Evolutionary conservation across 495 filamentous ascomycete species (phyloP), one percentile per base, ranked within the genome.

Genomic region (Podospora pseudoanserina): DNA sequence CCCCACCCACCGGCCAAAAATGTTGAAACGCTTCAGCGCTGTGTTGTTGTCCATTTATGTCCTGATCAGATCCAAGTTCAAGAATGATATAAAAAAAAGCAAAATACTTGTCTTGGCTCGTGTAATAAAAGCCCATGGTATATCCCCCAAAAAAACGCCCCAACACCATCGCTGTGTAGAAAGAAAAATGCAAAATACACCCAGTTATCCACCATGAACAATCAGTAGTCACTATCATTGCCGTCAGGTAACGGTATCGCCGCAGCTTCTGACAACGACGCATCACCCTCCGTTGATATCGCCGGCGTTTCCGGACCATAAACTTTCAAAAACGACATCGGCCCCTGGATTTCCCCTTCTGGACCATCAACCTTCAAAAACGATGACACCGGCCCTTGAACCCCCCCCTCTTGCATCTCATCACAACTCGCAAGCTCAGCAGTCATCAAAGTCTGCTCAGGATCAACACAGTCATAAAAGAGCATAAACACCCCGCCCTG

Each of bases 401-500:
- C 13, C 13, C 2, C 39, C 39, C 13, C 5, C 39, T 6, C 9
- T 16, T 11, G 39, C 9, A 49, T 16, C 9, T 49, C 39, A 13
- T 13, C 39, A 49, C 6, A 49, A 11, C 39, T 16, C 4, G 9
- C 11, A 13, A 58, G 55, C 7, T 58, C 55, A 15, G 55, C 6
- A 58, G n/a, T 58, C 49, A 77, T 58, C 49, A 77, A 66, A 55
- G 77, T 69, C 23, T 71, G 69, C 23, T 74, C 76, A n/a, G 77
- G 74, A 57, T 83, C 79, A n/a, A 88, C 74, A 32, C 81, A 82
- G 73, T 99, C 95, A 73, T 98, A 99, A 79, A 99, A 97, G 9
- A 98, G 83, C 94, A 99, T 97, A 73, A 97, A 98, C 1, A 90
- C 94, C 16, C 91, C 93, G n/a, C 88, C 87, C 72, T 94, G 91